A percentile compares a stretch with the other conserved stretches of the same genome.
Evolutionary conservation across 129 eudicot species (phyloP).

Genomic region (Gnaphalium uliginosum): DNA sequence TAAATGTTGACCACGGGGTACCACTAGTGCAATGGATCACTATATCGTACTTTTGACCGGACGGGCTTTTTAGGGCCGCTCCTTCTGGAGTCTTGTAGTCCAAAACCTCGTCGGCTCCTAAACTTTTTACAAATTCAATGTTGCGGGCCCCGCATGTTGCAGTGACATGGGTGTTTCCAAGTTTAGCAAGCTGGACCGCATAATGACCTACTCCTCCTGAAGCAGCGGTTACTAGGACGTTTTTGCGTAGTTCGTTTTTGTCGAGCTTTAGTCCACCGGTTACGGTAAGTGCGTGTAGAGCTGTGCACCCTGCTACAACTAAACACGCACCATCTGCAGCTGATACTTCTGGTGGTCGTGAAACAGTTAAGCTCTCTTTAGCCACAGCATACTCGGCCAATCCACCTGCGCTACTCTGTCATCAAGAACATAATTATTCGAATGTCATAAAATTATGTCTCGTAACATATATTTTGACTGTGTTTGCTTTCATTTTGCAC

Average conservation of each 20-base stretch:
- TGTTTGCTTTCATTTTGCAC: too few species aligned
- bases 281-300: conserved; percentile 51
- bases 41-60: conserved; percentile 58
- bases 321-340: conserved; percentile 67
- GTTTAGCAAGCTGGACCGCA: conserved; percentile 74
- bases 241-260: conserved; percentile 44
- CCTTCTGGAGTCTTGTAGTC: conserved; percentile 78
- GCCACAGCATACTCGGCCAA: conserved; percentile 62
- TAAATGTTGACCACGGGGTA: conserved; percentile 62
- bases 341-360: conserved; percentile 59
- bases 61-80: conserved; percentile 71
- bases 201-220: conserved; percentile 87
- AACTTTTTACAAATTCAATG: conserved; percentile 53
- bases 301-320: conserved; percentile 58
- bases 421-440: too few species aligned
- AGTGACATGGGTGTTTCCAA: conserved; percentile 67
- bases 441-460: too few species aligned
- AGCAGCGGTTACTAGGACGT: conserved; percentile 66
- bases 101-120: conserved; percentile 78
- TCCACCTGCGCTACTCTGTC: conserved; percentile 39
- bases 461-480: too few species aligned
- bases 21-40: conserved; percentile 59
- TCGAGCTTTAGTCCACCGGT: conserved; percentile 56
- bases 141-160: conserved; percentile 81
- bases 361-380: conserved; percentile 45